These are phyloP conservation scores for Blastobotrys ciferrii DNA, from an alignment of 1,139 yeast genomes.

Conservation along the genomic window DNA sequence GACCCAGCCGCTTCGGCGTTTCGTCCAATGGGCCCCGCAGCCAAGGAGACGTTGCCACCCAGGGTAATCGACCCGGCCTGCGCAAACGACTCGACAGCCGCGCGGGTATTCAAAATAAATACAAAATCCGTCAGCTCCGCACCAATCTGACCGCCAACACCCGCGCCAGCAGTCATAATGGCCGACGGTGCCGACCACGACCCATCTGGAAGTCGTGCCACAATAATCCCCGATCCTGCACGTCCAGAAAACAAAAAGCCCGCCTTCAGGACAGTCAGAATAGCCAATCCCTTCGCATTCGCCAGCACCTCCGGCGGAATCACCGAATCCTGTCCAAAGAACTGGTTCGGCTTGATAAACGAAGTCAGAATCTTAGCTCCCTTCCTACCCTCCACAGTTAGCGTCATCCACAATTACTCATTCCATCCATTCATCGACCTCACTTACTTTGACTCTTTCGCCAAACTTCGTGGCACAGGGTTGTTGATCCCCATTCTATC, in stretches of 20 bases:
- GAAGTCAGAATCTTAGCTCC: slow-evolving; percentile 93
- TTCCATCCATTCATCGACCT: not conserved
- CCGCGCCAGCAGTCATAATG: slow-evolving; percentile 94
- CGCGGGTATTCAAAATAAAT: slow-evolving; percentile 77
- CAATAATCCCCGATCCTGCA: slow-evolving; percentile 96
- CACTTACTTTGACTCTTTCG: slow-evolving; percentile 80
- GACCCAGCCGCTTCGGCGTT: slow-evolving; percentile 98
- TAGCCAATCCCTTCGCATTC: slow-evolving; percentile 89
- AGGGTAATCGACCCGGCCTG: slow-evolving; percentile 91
- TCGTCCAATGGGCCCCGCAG: slow-evolving; percentile 98
- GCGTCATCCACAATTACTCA: not conserved
- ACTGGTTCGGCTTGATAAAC: slow-evolving; percentile 92
- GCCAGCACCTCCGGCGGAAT: slow-evolving; percentile 87
- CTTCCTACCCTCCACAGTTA: slow-evolving; percentile 48
- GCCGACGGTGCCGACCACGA: slow-evolving; percentile 98
- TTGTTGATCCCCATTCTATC: slow-evolving; percentile 71
- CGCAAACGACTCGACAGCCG: slow-evolving; percentile 93
- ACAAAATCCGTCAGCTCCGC: slow-evolving; percentile 96
- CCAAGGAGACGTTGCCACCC: slow-evolving; percentile 93
- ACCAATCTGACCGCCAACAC: slow-evolving; percentile 97
- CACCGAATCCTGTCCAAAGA: slow-evolving; percentile 80
- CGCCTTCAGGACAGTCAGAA: slow-evolving; percentile 92
- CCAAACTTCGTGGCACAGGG: slow-evolving; percentile 90
- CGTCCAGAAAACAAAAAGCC: slow-evolving; percentile 95
- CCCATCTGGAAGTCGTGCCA: slow-evolving; percentile 92